Conservation (phyloP, 306 rosid species). For the Trifolium repens region DNA sequence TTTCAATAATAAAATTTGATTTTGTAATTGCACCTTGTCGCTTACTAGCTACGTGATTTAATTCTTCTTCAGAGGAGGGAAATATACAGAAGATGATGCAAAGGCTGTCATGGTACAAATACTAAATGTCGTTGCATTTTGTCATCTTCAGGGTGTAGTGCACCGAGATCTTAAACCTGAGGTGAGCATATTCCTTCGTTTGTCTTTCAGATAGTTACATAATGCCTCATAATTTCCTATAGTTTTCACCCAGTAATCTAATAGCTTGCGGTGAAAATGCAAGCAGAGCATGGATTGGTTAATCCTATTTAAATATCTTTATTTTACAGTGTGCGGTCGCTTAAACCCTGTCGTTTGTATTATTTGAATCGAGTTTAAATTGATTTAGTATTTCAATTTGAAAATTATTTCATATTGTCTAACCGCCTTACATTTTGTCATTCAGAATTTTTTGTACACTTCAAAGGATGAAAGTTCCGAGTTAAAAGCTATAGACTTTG, state of each 20-base stretch:
- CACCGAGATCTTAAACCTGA: constrained; percentile 99
- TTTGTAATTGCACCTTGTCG: constrained; percentile 31
- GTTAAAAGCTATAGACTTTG: constrained; percentile 97
- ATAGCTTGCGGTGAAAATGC: constrained; percentile 25
- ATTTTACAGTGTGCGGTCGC: constrained; percentile 13
- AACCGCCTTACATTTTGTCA: constrained; percentile 28
- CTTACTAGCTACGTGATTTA: constrained; percentile 41
- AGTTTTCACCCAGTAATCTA: constrained; percentile 7
- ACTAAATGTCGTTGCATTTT: constrained; percentile 91
- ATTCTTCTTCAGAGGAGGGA: constrained; percentile 77
- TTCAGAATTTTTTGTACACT: constrained; percentile 87
- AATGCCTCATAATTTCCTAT: constrained; percentile 24
- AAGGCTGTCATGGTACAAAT: constrained; percentile 93
- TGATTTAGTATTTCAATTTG: constrained; percentile 30
- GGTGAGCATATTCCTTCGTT: constrained; percentile 54
- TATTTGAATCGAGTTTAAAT: constrained; percentile 26
- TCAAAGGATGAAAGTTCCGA: constrained; percentile 83
- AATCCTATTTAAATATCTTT: constrained; percentile 23
- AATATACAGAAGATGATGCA: constrained; percentile 97
- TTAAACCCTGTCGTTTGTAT: neutral
- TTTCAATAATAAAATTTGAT: neutral
- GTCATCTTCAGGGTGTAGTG: constrained; percentile 99
- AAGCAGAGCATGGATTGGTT: constrained; percentile 18
- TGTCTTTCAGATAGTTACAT: constrained; percentile 26
- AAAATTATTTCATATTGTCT: constrained; percentile 34